Conservation (phyloP, 2,329 filamentous ascomycete species). For the Cyphellophora europaea region DNA sequence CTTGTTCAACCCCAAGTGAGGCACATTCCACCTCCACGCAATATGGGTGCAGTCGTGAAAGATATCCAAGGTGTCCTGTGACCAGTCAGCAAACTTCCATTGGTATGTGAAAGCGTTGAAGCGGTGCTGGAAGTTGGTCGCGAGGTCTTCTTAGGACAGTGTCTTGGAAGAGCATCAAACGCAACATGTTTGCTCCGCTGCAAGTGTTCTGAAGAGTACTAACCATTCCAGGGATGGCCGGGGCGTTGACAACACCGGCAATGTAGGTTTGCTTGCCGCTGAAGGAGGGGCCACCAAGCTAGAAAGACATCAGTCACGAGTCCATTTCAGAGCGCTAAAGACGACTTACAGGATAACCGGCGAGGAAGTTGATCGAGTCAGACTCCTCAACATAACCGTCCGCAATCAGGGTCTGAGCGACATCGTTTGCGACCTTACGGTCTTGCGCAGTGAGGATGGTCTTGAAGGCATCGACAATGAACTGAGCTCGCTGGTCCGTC, state of each 20-base stretch:
- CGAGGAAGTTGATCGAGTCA: constrained; percentile 10
- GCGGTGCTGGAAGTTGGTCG: too few species aligned
- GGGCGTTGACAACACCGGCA: constrained; percentile 1
- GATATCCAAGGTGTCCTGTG: constrained; percentile 9
- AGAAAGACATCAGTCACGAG: background rate
- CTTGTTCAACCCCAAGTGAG: background rate
- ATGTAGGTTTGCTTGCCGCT: constrained; percentile 7
- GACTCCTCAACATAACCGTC: constrained; percentile 9
- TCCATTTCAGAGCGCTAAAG: background rate
- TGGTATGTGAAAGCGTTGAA: too few species aligned
- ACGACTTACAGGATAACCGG: constrained; percentile 7
- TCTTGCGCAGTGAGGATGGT: constrained; percentile 8
- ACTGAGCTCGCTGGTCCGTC: constrained; percentile 1
- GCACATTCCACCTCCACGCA: constrained; percentile 17
- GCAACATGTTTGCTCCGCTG: too few species aligned
- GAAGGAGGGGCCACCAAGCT: constrained; percentile 9
- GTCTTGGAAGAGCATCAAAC: too few species aligned
- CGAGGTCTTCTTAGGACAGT: too few species aligned
- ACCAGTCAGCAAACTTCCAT: background rate
- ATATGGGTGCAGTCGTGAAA: constrained; percentile 16
- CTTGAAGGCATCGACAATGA: constrained; percentile 9
- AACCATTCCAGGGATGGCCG: constrained; percentile 4
- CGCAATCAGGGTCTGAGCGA: constrained; percentile 7
- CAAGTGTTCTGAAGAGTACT: too few species aligned
- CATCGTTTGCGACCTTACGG: constrained; percentile 4